These are phyloP conservation scores for Macadamia integrifolia DNA, from an alignment of 164 flowering plant genomes.

Conservation along the genomic window DNA sequence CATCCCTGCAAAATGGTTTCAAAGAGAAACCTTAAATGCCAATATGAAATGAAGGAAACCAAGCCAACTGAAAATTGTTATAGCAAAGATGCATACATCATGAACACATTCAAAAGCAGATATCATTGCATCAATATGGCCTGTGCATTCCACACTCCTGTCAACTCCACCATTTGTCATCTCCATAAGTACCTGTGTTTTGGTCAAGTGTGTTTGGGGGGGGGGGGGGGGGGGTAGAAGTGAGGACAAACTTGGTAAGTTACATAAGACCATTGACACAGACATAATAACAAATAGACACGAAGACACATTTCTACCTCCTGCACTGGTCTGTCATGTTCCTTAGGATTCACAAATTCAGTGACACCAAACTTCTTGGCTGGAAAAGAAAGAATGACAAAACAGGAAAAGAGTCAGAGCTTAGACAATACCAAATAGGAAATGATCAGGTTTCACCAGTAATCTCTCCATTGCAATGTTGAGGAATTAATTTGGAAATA, in stretches of 20 bases:
- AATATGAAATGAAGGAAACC: neutral
- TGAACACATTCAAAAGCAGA: slow-evolving; percentile 45
- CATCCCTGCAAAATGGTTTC: slow-evolving; percentile 20
- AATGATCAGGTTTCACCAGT: neutral
- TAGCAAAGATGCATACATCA: slow-evolving; percentile 21
- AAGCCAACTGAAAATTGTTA: neutral
- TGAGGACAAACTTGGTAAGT: neutral
- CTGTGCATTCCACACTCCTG: slow-evolving; percentile 36
- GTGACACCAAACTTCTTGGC: slow-evolving; percentile 49
- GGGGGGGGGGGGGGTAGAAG: too few relatives aligned
- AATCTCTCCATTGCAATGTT: neutral
- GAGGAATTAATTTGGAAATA: neutral
- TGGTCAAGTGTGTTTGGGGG: neutral
- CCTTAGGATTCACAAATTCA: slow-evolving; percentile 37
- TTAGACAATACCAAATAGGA: neutral
- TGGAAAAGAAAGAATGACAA: slow-evolving; percentile 8
- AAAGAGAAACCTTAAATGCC: neutral
- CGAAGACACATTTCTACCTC: slow-evolving; percentile 20
- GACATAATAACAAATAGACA: neutral
- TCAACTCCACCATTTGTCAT: slow-evolving; percentile 43
- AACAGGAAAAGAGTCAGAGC: neutral
- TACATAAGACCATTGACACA: neutral
- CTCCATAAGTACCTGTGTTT: slow-evolving; percentile 27
- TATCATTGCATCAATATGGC: slow-evolving; percentile 4
- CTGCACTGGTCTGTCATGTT: slow-evolving; percentile 38